Base-by-base conservation (phyloP, 495 filamentous ascomycete genomes). In the Sordaria brevicollis region DNA sequence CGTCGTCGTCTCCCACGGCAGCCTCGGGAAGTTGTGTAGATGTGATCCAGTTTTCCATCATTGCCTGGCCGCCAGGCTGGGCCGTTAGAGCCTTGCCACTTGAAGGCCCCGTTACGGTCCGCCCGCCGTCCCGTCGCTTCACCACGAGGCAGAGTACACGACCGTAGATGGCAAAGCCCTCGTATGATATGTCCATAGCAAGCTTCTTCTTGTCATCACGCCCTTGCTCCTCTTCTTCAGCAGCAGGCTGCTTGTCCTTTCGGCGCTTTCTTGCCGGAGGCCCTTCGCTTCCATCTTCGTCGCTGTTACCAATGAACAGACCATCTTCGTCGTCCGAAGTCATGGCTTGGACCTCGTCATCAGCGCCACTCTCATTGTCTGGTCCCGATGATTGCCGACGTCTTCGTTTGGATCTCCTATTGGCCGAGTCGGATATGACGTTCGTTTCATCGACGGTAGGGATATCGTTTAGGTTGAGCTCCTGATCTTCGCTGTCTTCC, bases 31-130 rank as follows among this genome's bases (percentile, higher is more conserved):
- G 78, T 76, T 93, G 91, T 11, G 90, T 93, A 9, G 85, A 87
- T 15, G 88, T 87, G 65, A 97, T 94, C 91, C 93, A 97, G 76
- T 93, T 92, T 83, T 97, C 93, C 89, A 97, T 92, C 84, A 93
- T 88, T 68, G 89, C 90, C 74, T 93, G 90, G 35, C 91, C 89
- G 15, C 76, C 80, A 43, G 77, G 74, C 67, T 69, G 79, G 72
- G 69, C 79, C 65, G 77, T 70, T 67, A 76, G 74, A 66, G 75
- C 72, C 67, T 67, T 74, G 17, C 75, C 75, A 68, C 79, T 75
- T 4, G 74, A 67, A 72, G 72, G 74, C 75, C 65, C 74, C 73
- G 73, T 72, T 66, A 62, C 34, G 65, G 67, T 38, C 74, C 74
- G 68, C 75, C 29, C 65, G 70, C 73, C 72, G 72, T 84, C 76